Evolutionary conservation across 2,329 filamentous ascomycete genomes (phyloP).

Genomic region (Diaporthe eres): DNA sequence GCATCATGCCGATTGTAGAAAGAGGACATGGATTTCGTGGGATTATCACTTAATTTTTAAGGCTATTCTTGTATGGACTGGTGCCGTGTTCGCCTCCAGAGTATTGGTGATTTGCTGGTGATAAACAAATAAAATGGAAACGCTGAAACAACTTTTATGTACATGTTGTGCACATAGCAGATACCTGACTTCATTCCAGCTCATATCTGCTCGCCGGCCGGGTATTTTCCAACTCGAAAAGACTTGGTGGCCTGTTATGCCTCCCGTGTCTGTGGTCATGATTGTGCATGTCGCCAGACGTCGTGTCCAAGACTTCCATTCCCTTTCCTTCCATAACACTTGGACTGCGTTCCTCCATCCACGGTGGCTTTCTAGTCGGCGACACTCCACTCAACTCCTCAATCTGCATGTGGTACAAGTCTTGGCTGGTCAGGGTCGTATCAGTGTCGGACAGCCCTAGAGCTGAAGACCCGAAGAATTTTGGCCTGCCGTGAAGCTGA

Average conservation of each 20-base stretch:
- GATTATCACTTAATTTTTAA: conserved; percentile 21
- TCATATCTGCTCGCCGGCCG: conserved; percentile 22
- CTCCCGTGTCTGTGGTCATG: neutral
- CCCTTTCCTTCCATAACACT: conserved; percentile 26
- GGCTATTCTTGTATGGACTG: neutral
- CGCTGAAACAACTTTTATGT: conserved; percentile 16
- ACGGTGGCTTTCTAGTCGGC: conserved; percentile 5
- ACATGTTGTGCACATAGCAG: conserved; percentile 2
- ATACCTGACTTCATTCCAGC: neutral
- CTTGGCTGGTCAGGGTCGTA: neutral
- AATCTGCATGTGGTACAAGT: conserved; percentile 18
- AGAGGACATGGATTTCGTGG: neutral
- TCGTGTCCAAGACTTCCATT: neutral
- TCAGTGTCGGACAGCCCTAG: neutral
- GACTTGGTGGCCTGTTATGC: neutral
- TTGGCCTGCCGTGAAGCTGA: neutral
- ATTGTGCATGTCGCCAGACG: neutral
- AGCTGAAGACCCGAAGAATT: neutral
- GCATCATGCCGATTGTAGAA: too few species aligned
- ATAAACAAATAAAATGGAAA: neutral
- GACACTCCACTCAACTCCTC: conserved; percentile 5
- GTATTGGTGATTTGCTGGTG: neutral
- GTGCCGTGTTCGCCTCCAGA: neutral
- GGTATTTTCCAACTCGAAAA: conserved; percentile 24
- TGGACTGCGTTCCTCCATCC: conserved; percentile 25